A percentile compares a stretch with the other conserved stretches of the same genome.
These are phyloP conservation scores for Fonsecaea nubica DNA, from an alignment of 2,329 filamentous ascomycete genomes.

Conservation along the genomic window DNA sequence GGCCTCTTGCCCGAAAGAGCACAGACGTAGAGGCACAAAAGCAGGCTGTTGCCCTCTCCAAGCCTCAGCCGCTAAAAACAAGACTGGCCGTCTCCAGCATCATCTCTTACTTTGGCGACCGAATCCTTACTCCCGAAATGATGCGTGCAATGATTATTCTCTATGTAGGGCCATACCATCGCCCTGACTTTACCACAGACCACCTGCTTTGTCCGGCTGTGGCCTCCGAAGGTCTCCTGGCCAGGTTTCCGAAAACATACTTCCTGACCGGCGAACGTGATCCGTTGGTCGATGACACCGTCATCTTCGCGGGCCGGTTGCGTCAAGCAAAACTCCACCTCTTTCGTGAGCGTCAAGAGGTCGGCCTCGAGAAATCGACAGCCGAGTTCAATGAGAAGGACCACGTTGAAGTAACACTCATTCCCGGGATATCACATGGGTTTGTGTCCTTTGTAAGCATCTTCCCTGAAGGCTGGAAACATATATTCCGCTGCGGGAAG, in stretches of 20 bases:
- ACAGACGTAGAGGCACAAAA: constrained; percentile 46
- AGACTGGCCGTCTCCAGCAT: constrained; percentile 94
- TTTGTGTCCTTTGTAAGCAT: constrained; percentile 90
- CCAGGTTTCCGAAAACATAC: constrained; percentile 90
- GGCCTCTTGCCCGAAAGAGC: constrained; percentile 39
- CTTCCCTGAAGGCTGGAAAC: constrained; percentile 88
- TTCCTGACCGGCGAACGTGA: constrained; percentile 95
- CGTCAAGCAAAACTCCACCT: constrained; percentile 73
- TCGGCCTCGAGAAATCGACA: constrained; percentile 60
- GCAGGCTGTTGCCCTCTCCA: constrained; percentile 45
- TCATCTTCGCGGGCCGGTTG: constrained; percentile 91
- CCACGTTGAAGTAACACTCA: constrained; percentile 78
- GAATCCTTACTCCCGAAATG: constrained; percentile 94
- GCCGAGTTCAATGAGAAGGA: constrained; percentile 74
- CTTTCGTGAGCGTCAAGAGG: constrained; percentile 62
- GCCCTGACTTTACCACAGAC: constrained; percentile 90
- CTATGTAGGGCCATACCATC: constrained; percentile 91
- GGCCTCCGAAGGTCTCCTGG: constrained; percentile 81
- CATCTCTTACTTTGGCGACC: constrained; percentile 97
- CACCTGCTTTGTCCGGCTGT: constrained; percentile 89
- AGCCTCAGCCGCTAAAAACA: constrained; percentile 68
- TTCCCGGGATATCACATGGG: constrained; percentile 89
- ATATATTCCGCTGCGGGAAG: constrained; percentile 75
- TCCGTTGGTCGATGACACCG: constrained; percentile 93
- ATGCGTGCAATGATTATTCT: constrained; percentile 99